Evolutionary conservation across 1,284 basidiomycete genomes (phyloP), one percentile per base, ranked within the genome.

Genomic region (Irpex lacteus): DNA sequence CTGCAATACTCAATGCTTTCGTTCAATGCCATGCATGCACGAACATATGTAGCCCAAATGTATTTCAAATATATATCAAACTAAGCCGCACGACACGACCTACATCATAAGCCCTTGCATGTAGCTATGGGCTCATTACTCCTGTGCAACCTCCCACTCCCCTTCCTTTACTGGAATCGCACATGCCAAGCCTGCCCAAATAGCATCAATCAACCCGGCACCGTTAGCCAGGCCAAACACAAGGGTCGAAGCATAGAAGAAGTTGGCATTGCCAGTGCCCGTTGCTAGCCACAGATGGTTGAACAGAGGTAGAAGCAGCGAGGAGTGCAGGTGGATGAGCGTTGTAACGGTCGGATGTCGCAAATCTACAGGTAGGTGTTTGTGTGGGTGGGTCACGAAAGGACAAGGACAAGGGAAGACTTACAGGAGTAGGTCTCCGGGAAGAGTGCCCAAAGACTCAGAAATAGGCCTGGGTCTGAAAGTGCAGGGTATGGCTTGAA

Each of bases 221-320:
- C 93, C 94, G 61, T 95, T 91, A 6, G 91, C 92, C 69, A 95
- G 83, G 0, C 93, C 95, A 76, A 96, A 96, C 4, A 99, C 96
- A 68, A 98, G 82, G 1, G 95, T 98, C 4, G 92, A 90, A 0
- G 97, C 97, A 73, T 98, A 99, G 80, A 95, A 98, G 78, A 99
- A 99, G 75, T 99, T 99, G 54, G 97, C 96, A 72, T 99, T 99
- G 1, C 96, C 97, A 4, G 95, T 94, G 0, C 96, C 96, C 59
- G 95, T 91, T 6, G 83, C 82, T 4, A 98, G 84, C 97, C 98
- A 99, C 3, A 98, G 81, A 66, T 95, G 86, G 72, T 98, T 89
- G 76, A 99, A 96, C 15, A 98, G 82, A 0, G 96, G 96, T 63
- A 98, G 85, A 8, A 99, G 88, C 21, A 96, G 83, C 0, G 89